Evolutionary conservation across 352 stramenopile genomes (phyloP).

Genomic region (Globisporangium ultimum): DNA sequence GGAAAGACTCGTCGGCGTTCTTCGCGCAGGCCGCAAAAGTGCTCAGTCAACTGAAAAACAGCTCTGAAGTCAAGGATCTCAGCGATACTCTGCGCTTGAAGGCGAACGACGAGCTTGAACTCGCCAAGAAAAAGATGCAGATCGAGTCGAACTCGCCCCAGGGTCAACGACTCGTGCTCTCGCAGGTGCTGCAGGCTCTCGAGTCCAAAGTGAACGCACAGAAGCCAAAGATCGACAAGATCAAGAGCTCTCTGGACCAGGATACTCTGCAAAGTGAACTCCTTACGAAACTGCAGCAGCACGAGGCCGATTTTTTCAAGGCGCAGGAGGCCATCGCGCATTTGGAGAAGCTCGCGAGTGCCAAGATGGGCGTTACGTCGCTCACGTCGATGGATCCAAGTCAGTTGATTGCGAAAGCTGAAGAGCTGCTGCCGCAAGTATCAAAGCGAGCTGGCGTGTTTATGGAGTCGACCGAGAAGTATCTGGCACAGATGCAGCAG

Average conservation of each 20-base stretch:
- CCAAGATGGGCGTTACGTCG: conserved; percentile 55
- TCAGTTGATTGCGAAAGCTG: conserved; percentile 53
- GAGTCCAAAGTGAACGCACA: conserved; percentile 48
- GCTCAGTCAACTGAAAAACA: conserved; percentile 60
- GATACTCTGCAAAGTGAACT: conserved; percentile 44
- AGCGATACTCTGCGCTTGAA: conserved; percentile 39
- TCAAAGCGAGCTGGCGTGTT: conserved; percentile 46
- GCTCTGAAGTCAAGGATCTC: conserved; percentile 49
- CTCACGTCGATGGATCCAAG: conserved; percentile 53
- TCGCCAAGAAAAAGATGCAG: conserved; percentile 30
- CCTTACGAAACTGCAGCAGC: conserved; percentile 46
- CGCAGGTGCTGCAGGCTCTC: conserved; percentile 58
- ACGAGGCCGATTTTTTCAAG: conserved; percentile 55
- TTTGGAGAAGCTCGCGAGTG: conserved; percentile 57
- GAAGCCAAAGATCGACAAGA: conserved; percentile 30
- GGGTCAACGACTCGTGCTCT: conserved; percentile 49
- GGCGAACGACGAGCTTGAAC: conserved; percentile 40
- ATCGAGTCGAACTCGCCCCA: conserved; percentile 12
- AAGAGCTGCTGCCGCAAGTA: conserved; percentile 59
- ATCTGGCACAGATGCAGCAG: conserved; percentile 67
- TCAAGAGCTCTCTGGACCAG: conserved; percentile 37
- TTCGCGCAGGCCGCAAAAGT: conserved; percentile 57
- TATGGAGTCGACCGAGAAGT: conserved; percentile 66
- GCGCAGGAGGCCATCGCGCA: conserved; percentile 51
- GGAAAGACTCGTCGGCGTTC: conserved; percentile 57